Evolutionary conservation across 2,329 filamentous ascomycete genomes (phyloP).

Genomic region (Harringtonia aguacate): DNA sequence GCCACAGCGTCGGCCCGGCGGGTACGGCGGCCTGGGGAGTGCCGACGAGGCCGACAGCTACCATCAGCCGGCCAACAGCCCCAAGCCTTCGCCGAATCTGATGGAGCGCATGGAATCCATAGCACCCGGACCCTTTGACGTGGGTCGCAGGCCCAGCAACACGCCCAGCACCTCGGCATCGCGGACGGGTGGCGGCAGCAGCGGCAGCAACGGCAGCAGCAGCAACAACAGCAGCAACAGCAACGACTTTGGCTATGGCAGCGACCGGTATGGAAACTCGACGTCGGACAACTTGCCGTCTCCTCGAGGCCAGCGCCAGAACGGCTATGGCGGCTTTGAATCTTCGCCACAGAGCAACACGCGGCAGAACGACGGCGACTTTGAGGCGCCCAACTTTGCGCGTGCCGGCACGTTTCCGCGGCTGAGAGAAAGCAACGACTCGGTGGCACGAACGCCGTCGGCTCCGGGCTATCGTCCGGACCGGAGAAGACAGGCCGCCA

Average conservation of each 20-base stretch:
- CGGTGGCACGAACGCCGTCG: constrained; percentile 33
- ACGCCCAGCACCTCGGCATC: constrained; percentile 21
- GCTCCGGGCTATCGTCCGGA: constrained; percentile 33
- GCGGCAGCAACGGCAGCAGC: background rate
- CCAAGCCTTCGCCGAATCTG: constrained; percentile 30
- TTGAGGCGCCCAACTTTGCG: constrained; percentile 26
- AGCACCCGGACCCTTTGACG: constrained; percentile 55
- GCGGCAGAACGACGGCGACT: constrained; percentile 19
- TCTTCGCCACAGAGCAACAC: constrained; percentile 24
- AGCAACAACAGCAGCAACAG: background rate
- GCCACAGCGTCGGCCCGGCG: constrained; percentile 30
- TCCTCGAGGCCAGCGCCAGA: constrained; percentile 32
- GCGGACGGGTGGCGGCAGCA: constrained; percentile 6
- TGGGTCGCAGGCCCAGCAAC: constrained; percentile 18
- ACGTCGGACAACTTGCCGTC: constrained; percentile 8
- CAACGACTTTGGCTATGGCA: constrained; percentile 10
- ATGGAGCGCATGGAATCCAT: constrained; percentile 55
- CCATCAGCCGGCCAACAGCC: constrained; percentile 38
- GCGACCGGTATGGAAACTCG: background rate
- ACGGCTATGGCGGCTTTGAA: constrained; percentile 49
- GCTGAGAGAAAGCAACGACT: constrained; percentile 23
- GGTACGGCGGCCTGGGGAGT: constrained; percentile 38
- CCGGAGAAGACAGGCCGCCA: constrained; percentile 19
- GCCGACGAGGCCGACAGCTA: constrained; percentile 25
- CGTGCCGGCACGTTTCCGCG: constrained; percentile 45